These are phyloP conservation scores for Lachancea dasiensis DNA, from an alignment of 805 yeast species.

Conservation along the genomic window DNA sequence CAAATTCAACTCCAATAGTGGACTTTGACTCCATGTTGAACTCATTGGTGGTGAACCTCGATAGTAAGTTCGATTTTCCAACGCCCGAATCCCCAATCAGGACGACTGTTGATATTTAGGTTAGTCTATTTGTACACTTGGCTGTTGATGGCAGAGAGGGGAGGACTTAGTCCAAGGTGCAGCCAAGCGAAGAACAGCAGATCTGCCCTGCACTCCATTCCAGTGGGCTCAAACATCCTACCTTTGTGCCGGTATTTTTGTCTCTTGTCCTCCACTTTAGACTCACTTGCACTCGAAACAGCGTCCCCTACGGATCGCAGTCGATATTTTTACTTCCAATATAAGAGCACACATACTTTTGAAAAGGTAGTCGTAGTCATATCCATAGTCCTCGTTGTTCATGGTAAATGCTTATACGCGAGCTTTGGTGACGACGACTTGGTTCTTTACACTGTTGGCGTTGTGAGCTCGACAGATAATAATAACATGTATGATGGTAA, in stretches of 20 bases:
- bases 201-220: too few relatives aligned
- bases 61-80: constrained; percentile 88
- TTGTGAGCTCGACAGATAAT: too few relatives aligned
- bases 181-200: not conserved
- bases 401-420: constrained; percentile 14
- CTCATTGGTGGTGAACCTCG: constrained; percentile 93
- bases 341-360: constrained; percentile 46
- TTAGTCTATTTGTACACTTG: constrained; percentile 2
- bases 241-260: too few relatives aligned
- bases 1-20: constrained; percentile 97
- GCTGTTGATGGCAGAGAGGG: not conserved
- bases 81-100: constrained; percentile 97
- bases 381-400: constrained; percentile 58
- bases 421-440: too few relatives aligned
- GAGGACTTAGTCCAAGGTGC: not conserved
- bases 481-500: too few relatives aligned
- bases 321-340: too few relatives aligned
- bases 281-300: too few relatives aligned
- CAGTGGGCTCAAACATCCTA: too few relatives aligned
- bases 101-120: constrained; percentile 54
- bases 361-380: constrained; percentile 87
- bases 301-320: too few relatives aligned
- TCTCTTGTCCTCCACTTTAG: too few relatives aligned
- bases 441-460: too few relatives aligned
- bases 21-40: constrained; percentile 91